Base-by-base conservation (phyloP, 176 grass and related monocot genomes). In the Oryza australiensis region DNA sequence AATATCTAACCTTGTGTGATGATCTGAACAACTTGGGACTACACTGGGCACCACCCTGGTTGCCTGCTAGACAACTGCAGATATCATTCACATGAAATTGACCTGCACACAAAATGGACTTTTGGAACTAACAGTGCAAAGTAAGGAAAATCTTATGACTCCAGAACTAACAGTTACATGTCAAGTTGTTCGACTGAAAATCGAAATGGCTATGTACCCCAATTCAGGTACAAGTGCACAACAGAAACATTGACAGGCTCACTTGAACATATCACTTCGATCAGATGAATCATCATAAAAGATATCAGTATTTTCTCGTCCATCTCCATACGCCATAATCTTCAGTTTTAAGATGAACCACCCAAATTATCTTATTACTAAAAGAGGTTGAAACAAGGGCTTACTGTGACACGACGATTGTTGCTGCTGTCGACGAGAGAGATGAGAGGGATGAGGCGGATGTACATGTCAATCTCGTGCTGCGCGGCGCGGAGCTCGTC, bases 371-470 rank as follows among this genome's bases (percentile, higher is more conserved):
- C 0, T 46, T 30, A 22, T 11, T 26, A 73, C 28, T 38, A 66
- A 33, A 14, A 63, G 40, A 68, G 65, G 67, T 6, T 3, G 74
- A 45, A 24, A 38, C 6, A 30, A 37, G 35, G 7, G 11, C 41
- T 62, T 84, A 89, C 81, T 68, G 1, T 62, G 13, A 4, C 62
- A 15, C 5, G 8, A 5, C 12, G 26, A 30, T 1, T 75, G 10
- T 42, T 37, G 6, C 30, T 77, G 4, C 34, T 76, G 55, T 87
- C 87, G 9, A 92, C 90, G 23, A 92, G 90, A 1, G 90, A 72
- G 70, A 89, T 86, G 12, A 92, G 82, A 34, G 90, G 90, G 78
- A 89, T 32, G 62, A 92, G 86, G 65, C 84, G 86, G 73, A 92
- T 74, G 72, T 81, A 92, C 66, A 74, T 68, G 23, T 92, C 90